phyloP scores from a whole-genome alignment of 345 rosid genomes.

The Pistacia atlantica region DNA sequence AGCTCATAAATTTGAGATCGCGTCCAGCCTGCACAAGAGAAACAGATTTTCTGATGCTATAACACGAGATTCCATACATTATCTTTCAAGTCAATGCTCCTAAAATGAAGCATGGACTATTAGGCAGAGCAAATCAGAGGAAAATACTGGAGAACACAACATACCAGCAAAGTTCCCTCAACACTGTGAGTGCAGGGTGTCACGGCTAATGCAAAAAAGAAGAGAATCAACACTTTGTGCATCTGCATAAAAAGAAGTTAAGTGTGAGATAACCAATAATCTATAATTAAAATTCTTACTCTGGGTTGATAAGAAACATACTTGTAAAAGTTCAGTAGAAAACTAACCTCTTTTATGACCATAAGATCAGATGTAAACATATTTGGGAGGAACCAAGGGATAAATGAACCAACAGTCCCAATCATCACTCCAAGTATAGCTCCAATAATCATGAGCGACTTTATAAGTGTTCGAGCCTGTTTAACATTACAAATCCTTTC shows the following conservation, averaged over 20 bases:
- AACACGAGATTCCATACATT: neutral
- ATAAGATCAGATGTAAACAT: slow-evolving; percentile 46
- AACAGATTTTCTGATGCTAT: neutral
- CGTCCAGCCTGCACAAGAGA: slow-evolving; percentile 51
- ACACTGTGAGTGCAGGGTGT: slow-evolving; percentile 54
- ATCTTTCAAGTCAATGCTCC: neutral
- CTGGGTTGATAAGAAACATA: neutral
- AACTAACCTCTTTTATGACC: slow-evolving; percentile 44
- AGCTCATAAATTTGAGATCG: slow-evolving; percentile 53
- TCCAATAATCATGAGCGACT: slow-evolving; percentile 52
- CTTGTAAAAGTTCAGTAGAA: neutral
- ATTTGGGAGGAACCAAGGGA: slow-evolving; percentile 51
- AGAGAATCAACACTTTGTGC: slow-evolving; percentile 50
- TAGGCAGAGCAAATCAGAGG: neutral
- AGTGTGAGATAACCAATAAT: neutral
- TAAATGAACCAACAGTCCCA: slow-evolving; percentile 36
- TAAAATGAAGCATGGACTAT: neutral
- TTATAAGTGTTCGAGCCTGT: slow-evolving; percentile 50
- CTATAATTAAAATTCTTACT: neutral
- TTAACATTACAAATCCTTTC: slow-evolving; percentile 2
- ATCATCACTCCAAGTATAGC: slow-evolving; percentile 37
- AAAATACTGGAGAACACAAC: neutral
- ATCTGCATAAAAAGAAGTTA: slow-evolving; percentile 30
- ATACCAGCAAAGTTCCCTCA: slow-evolving; percentile 56
- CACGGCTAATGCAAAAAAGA: slow-evolving; percentile 41